A percentile compares a stretch with the other conserved stretches of the same genome.
Evolutionary conservation across 1,284 basidiomycete genomes (phyloP).

Genomic region (Ceratobasidium sp.): DNA sequence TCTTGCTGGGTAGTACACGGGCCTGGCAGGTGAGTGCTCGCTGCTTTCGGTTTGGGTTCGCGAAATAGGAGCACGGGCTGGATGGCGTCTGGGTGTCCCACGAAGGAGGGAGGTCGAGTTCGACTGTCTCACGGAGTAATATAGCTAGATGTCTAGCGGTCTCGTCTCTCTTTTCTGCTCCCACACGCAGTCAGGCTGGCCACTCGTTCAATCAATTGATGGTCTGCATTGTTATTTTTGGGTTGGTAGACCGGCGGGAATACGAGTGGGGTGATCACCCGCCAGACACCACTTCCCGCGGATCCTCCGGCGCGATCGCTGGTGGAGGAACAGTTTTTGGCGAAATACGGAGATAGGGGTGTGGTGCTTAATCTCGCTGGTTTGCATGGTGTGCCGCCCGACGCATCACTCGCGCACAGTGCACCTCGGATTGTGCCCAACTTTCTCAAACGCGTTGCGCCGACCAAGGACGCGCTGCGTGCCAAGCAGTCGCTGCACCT

Average conservation of each 20-base stretch:
- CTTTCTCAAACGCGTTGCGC: conserved; percentile 47
- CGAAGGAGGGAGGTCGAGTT: too few relatives aligned
- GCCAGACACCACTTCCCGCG: conserved; percentile 43
- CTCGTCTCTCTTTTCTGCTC: not conserved
- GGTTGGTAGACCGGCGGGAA: conserved; percentile 41
- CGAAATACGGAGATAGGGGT: not conserved
- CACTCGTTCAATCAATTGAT: not conserved
- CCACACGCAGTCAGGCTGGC: not conserved
- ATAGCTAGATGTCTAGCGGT: not conserved
- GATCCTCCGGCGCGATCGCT: conserved; percentile 47
- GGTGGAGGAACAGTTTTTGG: conserved; percentile 46
- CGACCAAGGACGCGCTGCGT: conserved; percentile 45
- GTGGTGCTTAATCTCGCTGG: conserved; percentile 50
- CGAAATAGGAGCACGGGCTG: not conserved
- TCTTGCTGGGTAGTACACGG: conserved; percentile 48
- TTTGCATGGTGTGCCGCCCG: conserved; percentile 47
- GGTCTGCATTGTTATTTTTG: conserved; percentile 13
- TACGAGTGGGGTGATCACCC: conserved; percentile 42
- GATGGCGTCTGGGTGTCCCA: not conserved
- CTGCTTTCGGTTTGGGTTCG: conserved; percentile 12
- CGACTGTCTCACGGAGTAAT: too few relatives aligned
- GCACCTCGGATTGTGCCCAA: conserved; percentile 40
- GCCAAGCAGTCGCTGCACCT: conserved; percentile 48
- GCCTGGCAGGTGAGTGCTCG: conserved; percentile 46
- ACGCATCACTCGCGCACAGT: conserved; percentile 31